Evolutionary conservation across 192 early-diverging fungal species (phyloP).

Genomic region (Coemansia sp.): DNA sequence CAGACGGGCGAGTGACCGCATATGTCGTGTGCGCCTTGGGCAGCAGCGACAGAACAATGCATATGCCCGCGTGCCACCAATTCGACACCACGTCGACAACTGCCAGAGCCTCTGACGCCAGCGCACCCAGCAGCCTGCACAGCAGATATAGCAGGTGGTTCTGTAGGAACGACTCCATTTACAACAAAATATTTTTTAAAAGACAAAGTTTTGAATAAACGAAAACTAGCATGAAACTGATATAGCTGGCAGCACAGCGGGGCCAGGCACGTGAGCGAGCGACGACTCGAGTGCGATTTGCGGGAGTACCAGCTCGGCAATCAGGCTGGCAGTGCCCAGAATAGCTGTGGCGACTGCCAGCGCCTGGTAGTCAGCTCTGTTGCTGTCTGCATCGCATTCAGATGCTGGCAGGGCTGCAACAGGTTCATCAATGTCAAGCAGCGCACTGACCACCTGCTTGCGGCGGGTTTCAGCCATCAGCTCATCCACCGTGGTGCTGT

Average conservation of each 20-base stretch:
- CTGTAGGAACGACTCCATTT: conserved; percentile 48
- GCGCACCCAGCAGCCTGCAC: conserved; percentile 28
- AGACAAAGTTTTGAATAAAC: neutral
- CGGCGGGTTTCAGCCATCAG: conserved; percentile 26
- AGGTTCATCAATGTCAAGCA: conserved; percentile 29
- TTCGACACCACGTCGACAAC: conserved; percentile 48
- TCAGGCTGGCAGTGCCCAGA: conserved; percentile 9
- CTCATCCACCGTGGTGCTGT: conserved; percentile 13
- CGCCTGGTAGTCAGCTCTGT: neutral
- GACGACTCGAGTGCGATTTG: conserved; percentile 44
- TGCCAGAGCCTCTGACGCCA: conserved; percentile 35
- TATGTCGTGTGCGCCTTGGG: conserved; percentile 48
- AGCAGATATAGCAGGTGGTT: conserved; percentile 55
- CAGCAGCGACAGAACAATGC: conserved; percentile 41
- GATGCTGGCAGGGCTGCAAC: neutral
- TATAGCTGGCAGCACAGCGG: neutral
- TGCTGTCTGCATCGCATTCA: neutral
- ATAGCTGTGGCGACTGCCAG: neutral
- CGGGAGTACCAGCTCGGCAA: conserved; percentile 28
- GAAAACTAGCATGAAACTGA: neutral
- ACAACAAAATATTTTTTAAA: too few species aligned
- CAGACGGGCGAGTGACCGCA: conserved; percentile 24
- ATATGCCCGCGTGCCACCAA: conserved; percentile 49
- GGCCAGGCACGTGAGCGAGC: conserved; percentile 9
- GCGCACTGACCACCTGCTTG: conserved; percentile 34